phyloP scores from a whole-genome alignment of 768 basidiomycete species.

The Lentinus tigrinus region DNA sequence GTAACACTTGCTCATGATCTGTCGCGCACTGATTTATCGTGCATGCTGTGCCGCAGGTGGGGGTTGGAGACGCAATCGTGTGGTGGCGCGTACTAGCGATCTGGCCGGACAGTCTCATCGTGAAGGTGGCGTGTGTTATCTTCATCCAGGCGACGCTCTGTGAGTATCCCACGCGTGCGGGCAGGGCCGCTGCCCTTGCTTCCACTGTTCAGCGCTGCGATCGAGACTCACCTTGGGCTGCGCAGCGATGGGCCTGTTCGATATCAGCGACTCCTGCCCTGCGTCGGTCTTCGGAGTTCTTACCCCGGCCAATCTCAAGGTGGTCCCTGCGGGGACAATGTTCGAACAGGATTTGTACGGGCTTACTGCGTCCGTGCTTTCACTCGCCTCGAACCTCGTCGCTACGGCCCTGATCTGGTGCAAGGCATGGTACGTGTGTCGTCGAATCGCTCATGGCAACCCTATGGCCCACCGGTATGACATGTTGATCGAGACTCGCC shows the following conservation, averaged over 20 bases:
- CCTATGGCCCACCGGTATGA: too few species aligned
- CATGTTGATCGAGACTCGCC: too few species aligned
- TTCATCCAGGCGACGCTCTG: background rate
- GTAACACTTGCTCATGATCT: too few species aligned
- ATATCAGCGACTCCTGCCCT: background rate
- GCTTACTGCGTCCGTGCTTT: background rate
- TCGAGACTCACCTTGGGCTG: background rate
- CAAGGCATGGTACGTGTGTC: background rate
- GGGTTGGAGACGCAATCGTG: background rate
- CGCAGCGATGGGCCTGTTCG: background rate
- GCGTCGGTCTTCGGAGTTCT: background rate
- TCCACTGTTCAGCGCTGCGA: too few species aligned
- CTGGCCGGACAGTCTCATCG: background rate
- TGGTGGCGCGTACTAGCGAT: background rate
- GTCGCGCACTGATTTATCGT: too few species aligned
- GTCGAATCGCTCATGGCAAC: background rate
- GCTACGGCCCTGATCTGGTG: background rate
- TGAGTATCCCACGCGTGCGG: background rate
- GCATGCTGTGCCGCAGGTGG: background rate
- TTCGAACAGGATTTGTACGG: background rate
- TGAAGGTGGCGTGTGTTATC: background rate
- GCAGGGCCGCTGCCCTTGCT: too few species aligned
- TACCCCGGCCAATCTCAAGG: background rate
- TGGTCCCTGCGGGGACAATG: background rate
- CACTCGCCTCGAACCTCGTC: background rate